These are phyloP conservation scores for Heterobasidion occidentale DNA, from an alignment of 1,284 basidiomycete genomes.

Conservation along the genomic window DNA sequence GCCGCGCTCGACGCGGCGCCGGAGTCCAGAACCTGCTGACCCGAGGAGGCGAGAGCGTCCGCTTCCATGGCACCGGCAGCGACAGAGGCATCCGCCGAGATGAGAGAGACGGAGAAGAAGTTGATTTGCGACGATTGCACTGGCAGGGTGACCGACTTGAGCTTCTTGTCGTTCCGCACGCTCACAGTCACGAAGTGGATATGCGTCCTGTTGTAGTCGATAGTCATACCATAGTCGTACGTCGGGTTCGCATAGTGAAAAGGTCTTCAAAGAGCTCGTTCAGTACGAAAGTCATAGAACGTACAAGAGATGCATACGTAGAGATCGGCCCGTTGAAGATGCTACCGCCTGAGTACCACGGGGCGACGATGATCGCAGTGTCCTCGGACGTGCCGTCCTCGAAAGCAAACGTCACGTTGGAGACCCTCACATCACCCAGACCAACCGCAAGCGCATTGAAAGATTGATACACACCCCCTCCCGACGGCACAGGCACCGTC, in stretches of 20 bases:
- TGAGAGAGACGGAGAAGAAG: conserved; percentile 21
- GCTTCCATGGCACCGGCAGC: background rate
- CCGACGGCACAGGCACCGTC: conserved; percentile 3
- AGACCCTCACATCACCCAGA: background rate
- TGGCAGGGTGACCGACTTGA: conserved; percentile 11
- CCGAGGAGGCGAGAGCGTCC: background rate
- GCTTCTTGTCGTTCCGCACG: conserved; percentile 8
- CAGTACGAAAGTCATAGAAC: background rate
- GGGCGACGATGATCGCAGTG: conserved; percentile 16
- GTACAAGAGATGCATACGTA: conserved; percentile 2
- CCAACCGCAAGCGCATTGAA: conserved; percentile 9
- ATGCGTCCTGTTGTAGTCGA: conserved; percentile 10
- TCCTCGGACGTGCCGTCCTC: conserved; percentile 11
- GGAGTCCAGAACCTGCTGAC: background rate
- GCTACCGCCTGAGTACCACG: conserved; percentile 17
- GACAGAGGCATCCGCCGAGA: conserved; percentile 6
- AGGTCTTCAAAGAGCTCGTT: conserved; percentile 1
- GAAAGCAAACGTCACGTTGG: conserved; percentile 10
- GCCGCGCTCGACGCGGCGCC: background rate
- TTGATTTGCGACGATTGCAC: conserved; percentile 15
- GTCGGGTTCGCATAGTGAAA: conserved; percentile 13
- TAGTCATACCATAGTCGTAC: conserved; percentile 7
- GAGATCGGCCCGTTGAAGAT: conserved; percentile 16
- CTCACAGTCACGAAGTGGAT: conserved; percentile 12
- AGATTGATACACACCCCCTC: conserved; percentile 6